Base-by-base conservation (phyloP, 2,329 filamentous ascomycete species). In the Aspergillus sp. region DNA sequence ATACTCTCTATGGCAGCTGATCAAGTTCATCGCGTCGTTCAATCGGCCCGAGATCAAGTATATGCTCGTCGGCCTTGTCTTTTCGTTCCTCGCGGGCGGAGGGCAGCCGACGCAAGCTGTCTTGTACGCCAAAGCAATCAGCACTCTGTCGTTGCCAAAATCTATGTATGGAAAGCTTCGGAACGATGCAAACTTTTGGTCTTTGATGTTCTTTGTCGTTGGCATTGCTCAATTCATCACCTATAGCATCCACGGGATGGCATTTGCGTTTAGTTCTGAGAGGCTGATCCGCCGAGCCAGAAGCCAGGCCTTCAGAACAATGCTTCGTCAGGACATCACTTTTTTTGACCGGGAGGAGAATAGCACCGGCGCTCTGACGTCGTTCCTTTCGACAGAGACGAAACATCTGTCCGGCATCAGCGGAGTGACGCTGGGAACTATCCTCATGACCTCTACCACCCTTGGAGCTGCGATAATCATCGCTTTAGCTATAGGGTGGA, bases 291-390 rank as follows among this genome's bases (percentile, higher is more conserved):
- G 85, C 53, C 78, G 86, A 13, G 85, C 89, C 1, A 77, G 91
- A 47, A 78, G 91, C 57, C 70, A 69, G 36, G 82, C 86, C 5
- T 95, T 98, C 67, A 74, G 88, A 19, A 72, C 80, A 15, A 86
- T 96, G 66, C 75, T 96, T 32, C 82, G 88, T 43, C 89, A 96
- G 60, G 91, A 96, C 42, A 88, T 96, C 37, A 68, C 78, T 16
- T 96, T 88, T 59, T 98, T 95, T 48, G 91, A 96, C 57, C 72
- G 71, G 27, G 84, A 93, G 42, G 82, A 91, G 57, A 93, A 96
- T 56, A 86, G 82, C 5, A 80, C 86, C 5, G 91, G 91, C 43
- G 82, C 86, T 1, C 66, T 98, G 47, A 94, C 86, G 0, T 85
- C 82, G 0, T 91, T 93, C 62, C 67, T 95, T 8, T 88, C 84